Percentiles rank a stretch among this genome's conserved stretches.
Evolutionary conservation across 768 basidiomycete genomes (phyloP).

Genomic region (Auricularia cornea): DNA sequence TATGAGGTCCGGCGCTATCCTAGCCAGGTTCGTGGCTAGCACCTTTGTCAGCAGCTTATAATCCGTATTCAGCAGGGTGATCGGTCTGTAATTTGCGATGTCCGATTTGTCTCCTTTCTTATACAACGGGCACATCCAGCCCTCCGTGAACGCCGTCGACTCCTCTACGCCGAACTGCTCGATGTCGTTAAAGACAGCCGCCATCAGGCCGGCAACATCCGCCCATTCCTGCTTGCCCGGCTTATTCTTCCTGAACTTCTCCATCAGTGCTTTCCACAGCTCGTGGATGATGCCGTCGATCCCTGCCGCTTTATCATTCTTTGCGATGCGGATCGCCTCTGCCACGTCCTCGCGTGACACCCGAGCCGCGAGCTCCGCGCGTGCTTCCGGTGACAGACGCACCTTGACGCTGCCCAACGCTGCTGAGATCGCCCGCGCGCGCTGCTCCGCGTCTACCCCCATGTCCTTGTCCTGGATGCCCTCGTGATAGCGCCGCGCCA

Average conservation of each 20-base stretch:
- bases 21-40: neutral
- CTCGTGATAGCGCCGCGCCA: too few relatives aligned
- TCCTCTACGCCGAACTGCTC: neutral
- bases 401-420: too few relatives aligned
- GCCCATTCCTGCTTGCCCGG: too few relatives aligned
- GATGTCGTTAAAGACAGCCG: neutral
- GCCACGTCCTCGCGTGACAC: neutral
- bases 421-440: too few relatives aligned
- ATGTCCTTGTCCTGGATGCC: too few relatives aligned
- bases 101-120: constrained; percentile 5
- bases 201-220: neutral
- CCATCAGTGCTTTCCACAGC: neutral
- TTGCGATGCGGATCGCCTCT: neutral
- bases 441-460: too few relatives aligned
- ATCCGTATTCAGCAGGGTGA: constrained; percentile 8
- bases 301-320: neutral
- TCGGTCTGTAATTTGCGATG: constrained; percentile 11
- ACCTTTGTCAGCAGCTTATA: constrained; percentile 8
- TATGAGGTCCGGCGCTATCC: neutral
- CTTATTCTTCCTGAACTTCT: too few relatives aligned
- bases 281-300: neutral
- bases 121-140: constrained; percentile 8
- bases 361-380: too few relatives aligned
- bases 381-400: too few relatives aligned
- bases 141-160: neutral